Evolutionary conservation across 176 grass and related monocot genomes (phyloP), one percentile per base, ranked within the genome.

Genomic region (Avena insularis): DNA sequence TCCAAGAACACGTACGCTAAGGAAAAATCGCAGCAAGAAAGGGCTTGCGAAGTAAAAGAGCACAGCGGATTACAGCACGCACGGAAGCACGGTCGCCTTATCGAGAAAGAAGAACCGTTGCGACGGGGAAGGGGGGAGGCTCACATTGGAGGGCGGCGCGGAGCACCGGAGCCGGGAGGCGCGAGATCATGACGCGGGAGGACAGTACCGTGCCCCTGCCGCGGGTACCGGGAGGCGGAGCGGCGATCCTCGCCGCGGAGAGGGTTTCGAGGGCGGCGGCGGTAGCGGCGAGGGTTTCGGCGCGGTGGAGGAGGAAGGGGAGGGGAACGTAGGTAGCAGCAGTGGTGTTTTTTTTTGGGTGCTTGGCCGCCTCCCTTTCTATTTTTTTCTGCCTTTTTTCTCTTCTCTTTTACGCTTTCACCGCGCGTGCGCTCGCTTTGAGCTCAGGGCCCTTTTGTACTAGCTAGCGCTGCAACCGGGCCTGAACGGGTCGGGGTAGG

Each of bases 241-340:
- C 87, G 45, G 29, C 63, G 75, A 84, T 71, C 54, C 40, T 82
- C 71, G 70, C 83, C 36, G 69, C 77, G 58, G 12, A 70, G 83
- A 65, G 67, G 87, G n/a, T 61, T 83, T 38, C 38, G 53, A 54
- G 50, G 79, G 75, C 74, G 87, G 74, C 75, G 87, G 83, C 71
- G 43, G 43, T 40, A 54, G 77, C 67, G 86, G 71, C 87, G 82
- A 89, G 83, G 88, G 83, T 90, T 90, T 90, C 59, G 60, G 78
- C 67, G 13, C 15, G 35, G 75, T 17, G 58, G 31, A 8, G 46
- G 66, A n/a, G 77, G 20, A 6, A 4, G 29, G 25, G 9, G 67
- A 45, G 43, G 13, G 43, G 67, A 55, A 17, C 50, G 80, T 61
- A 64, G 59, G 72, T 71, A 71, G 75, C 59, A 40, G 55, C 53